Evolutionary conservation across 257 asterid species (phyloP).

Genomic region (Petunia secreta): DNA sequence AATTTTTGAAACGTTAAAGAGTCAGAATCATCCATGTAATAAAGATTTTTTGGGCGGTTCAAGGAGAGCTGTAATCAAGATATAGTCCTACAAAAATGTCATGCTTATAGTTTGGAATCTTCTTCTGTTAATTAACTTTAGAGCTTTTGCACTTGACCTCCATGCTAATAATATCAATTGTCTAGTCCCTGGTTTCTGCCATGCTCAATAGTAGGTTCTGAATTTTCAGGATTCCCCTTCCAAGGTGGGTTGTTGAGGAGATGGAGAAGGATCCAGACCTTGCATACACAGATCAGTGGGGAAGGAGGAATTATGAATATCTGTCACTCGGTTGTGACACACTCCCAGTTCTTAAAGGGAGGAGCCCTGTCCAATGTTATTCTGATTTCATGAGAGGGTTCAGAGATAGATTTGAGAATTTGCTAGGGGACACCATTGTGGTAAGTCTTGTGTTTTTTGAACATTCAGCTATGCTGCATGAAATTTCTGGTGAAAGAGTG

Average conservation of each 20-base stretch:
- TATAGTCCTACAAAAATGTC: background rate
- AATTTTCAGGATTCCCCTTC: slow-evolving; percentile 79
- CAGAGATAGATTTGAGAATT: slow-evolving; percentile 69
- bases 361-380: slow-evolving; percentile 88
- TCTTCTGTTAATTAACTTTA: background rate
- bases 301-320: slow-evolving; percentile 84
- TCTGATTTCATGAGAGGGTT: slow-evolving; percentile 88
- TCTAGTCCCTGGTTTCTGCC: background rate
- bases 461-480: background rate
- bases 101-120: background rate
- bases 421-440: slow-evolving; percentile 81
- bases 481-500: background rate
- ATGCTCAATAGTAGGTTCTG: background rate
- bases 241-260: slow-evolving; percentile 89
- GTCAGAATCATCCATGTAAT: background rate
- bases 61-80: background rate
- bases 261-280: slow-evolving; percentile 88
- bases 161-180: background rate
- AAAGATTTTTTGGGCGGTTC: background rate
- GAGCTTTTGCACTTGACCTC: background rate
- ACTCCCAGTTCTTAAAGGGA: slow-evolving; percentile 86
- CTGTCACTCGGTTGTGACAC: slow-evolving; percentile 90
- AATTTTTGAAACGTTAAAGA: background rate
- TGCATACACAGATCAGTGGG: slow-evolving; percentile 97
- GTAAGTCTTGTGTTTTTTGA: slow-evolving; percentile 33